Base-by-base conservation (phyloP, 345 rosid species). In the Heritiera fomes region DNA sequence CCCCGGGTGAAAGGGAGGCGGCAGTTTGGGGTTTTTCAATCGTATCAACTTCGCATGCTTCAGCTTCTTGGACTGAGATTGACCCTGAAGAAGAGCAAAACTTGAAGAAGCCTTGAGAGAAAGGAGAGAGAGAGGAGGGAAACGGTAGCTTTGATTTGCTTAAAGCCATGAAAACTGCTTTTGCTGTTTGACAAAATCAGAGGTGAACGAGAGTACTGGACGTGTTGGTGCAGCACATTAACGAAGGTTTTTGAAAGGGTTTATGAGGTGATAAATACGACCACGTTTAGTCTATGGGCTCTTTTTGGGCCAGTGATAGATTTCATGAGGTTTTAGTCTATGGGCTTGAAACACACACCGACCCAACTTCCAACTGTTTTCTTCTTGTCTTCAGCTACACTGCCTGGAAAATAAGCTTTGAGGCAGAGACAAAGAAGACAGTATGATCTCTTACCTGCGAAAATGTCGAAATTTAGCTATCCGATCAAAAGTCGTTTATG, bases 1-100 rank as follows among this genome's bases (percentile, higher is more conserved):
- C 97, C 77, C 86, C 89, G 0, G 87, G 88, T 28, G 90, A 79
- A 9, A 89, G 77, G 58, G 70, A 74, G 76, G 65, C 77, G 78
- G 80, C 46, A 80, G 79, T 34, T 71, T 64, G 20, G 56, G 85
- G 40, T n/a, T 82, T 73, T 40, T 71, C 78, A 70, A 28, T 52
- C 13, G 23, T n/a, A 52, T 73, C 58, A 46, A 64, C 88, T 49
- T 78, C 80, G 58, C 7, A 66, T 66, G 41, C 85, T 59, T 41
- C 61, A 11, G 46, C 83, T 30, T 20, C 46, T 28, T 74, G 64
- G 1, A 77, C 71, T 41, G 84, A 80, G 71, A 62, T 5, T 72
- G 82, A 62, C 40, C 76, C 9, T 47, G 86, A 76, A 72, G 81
- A 34, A 46, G 79, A 81, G 56, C 14, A 52, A 13, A 52, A 14